Percentiles rank a stretch among this genome's conserved stretches.
These are phyloP conservation scores for Kwoniella botswanensis DNA, from an alignment of 768 basidiomycete genomes.

Conservation along the genomic window DNA sequence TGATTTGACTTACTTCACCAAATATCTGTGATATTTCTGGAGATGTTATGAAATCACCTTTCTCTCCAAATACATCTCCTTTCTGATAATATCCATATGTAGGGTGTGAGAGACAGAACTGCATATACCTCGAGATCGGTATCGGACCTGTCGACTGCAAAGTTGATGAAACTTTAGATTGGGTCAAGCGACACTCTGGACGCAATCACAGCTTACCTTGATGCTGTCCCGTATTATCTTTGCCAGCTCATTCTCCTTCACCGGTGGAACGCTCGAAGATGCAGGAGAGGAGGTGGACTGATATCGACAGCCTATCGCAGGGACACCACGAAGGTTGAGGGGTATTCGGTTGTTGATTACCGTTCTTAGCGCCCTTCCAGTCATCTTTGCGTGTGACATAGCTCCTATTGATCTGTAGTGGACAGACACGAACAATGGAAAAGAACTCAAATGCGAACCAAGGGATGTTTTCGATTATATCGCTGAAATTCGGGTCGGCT, in stretches of 20 bases:
- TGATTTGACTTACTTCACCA: constrained; percentile 74
- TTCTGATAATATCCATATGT: constrained; percentile 88
- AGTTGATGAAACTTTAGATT: too few relatives aligned
- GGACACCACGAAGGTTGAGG: background rate
- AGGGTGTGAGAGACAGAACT: constrained; percentile 85
- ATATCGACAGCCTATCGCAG: background rate
- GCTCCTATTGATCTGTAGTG: too few relatives aligned
- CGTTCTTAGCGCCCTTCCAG: background rate
- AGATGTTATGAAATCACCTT: constrained; percentile 93
- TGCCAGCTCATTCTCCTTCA: constrained; percentile 61
- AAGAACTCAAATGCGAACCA: too few relatives aligned
- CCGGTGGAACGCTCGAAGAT: constrained; percentile 1
- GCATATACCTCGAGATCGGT: constrained; percentile 87
- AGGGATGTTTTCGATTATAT: too few relatives aligned
- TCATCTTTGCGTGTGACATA: background rate
- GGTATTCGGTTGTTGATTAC: background rate
- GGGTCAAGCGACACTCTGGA: too few relatives aligned
- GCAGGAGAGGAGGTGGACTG: constrained; percentile 20
- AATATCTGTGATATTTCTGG: constrained; percentile 97
- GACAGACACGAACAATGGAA: too few relatives aligned
- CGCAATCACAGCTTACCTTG: constrained; percentile 63
- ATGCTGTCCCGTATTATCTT: constrained; percentile 73
- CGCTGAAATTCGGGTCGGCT: too few relatives aligned
- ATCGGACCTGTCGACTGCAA: constrained; percentile 83
- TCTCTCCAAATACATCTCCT: constrained; percentile 76